Conservation (phyloP, 441 rosid species). For the Bruguiera hainesii region DNA sequence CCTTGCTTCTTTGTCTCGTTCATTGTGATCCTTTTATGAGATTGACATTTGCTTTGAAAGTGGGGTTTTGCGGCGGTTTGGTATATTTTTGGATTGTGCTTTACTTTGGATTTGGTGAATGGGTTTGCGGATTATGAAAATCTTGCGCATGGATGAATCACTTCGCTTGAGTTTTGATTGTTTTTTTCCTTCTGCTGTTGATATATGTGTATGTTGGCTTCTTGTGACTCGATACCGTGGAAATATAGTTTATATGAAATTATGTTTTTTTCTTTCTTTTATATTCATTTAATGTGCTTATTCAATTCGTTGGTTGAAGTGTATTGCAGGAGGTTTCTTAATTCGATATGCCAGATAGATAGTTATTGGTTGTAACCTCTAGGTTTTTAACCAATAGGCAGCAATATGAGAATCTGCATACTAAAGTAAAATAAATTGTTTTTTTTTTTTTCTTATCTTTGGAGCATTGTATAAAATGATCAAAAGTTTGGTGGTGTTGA, state of each 20-base stretch:
- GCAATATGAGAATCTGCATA: too few species aligned
- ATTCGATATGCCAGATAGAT: too few species aligned
- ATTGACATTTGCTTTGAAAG: not conserved
- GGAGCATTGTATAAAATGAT: not conserved
- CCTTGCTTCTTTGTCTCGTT: not conserved
- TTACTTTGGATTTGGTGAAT: slow-evolving; percentile 5
- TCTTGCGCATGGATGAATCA: not conserved
- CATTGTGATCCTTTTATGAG: not conserved
- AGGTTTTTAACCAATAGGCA: too few species aligned
- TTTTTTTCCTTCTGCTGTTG: not conserved
- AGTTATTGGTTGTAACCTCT: too few species aligned
- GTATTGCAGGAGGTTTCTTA: too few species aligned
- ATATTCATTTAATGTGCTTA: too few species aligned
- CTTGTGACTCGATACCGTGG: not conserved
- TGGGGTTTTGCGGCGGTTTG: not conserved
- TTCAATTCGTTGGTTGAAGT: too few species aligned
- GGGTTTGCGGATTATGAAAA: not conserved
- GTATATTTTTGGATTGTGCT: not conserved
- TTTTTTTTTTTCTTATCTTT: too few species aligned
- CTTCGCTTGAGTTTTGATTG: too few species aligned
- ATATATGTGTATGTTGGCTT: not conserved
- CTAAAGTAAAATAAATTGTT: too few species aligned
- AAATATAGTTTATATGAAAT: too few species aligned
- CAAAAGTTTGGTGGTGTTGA: not conserved
- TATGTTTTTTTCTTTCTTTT: too few species aligned